These are phyloP conservation scores for Helminthosporium solani DNA, from an alignment of 2,329 filamentous ascomycete species.

Conservation along the genomic window DNA sequence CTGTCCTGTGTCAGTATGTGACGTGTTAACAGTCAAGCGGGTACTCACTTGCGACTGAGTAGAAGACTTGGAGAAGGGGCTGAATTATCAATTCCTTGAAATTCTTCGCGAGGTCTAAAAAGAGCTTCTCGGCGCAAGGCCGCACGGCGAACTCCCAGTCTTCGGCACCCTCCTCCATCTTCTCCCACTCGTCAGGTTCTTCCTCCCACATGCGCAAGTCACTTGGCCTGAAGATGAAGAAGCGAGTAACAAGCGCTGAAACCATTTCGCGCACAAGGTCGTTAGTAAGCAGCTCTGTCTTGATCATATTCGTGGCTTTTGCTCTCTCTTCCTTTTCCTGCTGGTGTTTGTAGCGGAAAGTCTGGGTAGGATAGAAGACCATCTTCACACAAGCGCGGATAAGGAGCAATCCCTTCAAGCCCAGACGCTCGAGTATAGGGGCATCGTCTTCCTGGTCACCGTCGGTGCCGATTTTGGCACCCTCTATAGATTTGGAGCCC, in stretches of 20 bases:
- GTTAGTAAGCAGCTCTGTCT: slow-evolving; percentile 71
- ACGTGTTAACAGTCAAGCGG: background rate
- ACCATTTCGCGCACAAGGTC: slow-evolving; percentile 79
- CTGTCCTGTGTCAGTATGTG: slow-evolving; percentile 36
- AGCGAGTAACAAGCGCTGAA: slow-evolving; percentile 78
- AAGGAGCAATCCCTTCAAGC: slow-evolving; percentile 78
- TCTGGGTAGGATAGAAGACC: slow-evolving; percentile 75
- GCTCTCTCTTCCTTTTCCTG: slow-evolving; percentile 76
- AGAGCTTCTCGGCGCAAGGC: slow-evolving; percentile 89
- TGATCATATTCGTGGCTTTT: slow-evolving; percentile 67
- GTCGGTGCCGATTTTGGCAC: slow-evolving; percentile 47
- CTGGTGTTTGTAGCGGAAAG: slow-evolving; percentile 77
- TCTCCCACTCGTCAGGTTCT: slow-evolving; percentile 94
- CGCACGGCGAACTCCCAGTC: slow-evolving; percentile 87
- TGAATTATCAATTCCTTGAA: slow-evolving; percentile 80
- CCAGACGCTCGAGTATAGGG: slow-evolving; percentile 72
- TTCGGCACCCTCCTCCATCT: slow-evolving; percentile 80
- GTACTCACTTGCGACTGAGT: slow-evolving; percentile 66
- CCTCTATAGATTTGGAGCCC: slow-evolving; percentile 51
- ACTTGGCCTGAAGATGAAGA: slow-evolving; percentile 81
- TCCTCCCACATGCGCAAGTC: slow-evolving; percentile 93
- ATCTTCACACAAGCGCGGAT: slow-evolving; percentile 82
- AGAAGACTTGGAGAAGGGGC: slow-evolving; percentile 80
- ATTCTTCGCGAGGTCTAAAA: slow-evolving; percentile 85
- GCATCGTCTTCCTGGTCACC: slow-evolving; percentile 51